Conservation (phyloP, 805 yeast genomes). For the Nematodospora valgi region DNA sequence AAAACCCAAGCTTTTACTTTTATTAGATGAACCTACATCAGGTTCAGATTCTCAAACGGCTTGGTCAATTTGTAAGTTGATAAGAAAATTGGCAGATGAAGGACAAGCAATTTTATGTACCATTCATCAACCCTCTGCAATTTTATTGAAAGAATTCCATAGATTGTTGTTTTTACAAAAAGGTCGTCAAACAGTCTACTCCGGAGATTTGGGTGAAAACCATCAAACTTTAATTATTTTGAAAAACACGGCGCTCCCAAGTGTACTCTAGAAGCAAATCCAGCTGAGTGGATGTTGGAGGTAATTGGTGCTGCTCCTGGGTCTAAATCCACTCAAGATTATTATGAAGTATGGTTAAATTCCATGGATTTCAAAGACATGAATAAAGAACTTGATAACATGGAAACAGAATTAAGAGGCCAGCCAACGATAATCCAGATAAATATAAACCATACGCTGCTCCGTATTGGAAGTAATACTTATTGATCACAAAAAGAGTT, state of each 20-base stretch:
- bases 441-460: slow-evolving; percentile 25
- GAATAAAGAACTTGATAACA: slow-evolving; percentile 52
- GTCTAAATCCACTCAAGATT: slow-evolving; percentile 62
- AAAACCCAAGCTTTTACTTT: slow-evolving; percentile 30
- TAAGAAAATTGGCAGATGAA: slow-evolving; percentile 30
- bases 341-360: slow-evolving; percentile 67
- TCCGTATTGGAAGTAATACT: slow-evolving; percentile 22
- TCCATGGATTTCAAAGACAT: slow-evolving; percentile 60
- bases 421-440: slow-evolving; percentile 11
- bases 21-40: slow-evolving; percentile 39
- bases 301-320: slow-evolving; percentile 80
- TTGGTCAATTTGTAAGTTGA: slow-evolving; percentile 30
- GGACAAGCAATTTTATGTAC: slow-evolving; percentile 43
- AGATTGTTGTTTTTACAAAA: slow-evolving; percentile 59
- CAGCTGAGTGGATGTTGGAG: slow-evolving; percentile 85
- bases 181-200: slow-evolving; percentile 76
- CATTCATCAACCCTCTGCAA: slow-evolving; percentile 80
- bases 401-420: slow-evolving; percentile 50
- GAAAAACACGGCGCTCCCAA: slow-evolving; percentile 60
- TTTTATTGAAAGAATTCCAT: slow-evolving; percentile 69
- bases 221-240: slow-evolving; percentile 57
- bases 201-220: slow-evolving; percentile 70
- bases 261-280: slow-evolving; percentile 31
- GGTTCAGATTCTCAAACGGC: slow-evolving; percentile 40
- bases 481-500: slow-evolving; percentile 23